Base-by-base conservation (phyloP, 768 basidiomycete genomes). In the Scleroderma citrinum region DNA sequence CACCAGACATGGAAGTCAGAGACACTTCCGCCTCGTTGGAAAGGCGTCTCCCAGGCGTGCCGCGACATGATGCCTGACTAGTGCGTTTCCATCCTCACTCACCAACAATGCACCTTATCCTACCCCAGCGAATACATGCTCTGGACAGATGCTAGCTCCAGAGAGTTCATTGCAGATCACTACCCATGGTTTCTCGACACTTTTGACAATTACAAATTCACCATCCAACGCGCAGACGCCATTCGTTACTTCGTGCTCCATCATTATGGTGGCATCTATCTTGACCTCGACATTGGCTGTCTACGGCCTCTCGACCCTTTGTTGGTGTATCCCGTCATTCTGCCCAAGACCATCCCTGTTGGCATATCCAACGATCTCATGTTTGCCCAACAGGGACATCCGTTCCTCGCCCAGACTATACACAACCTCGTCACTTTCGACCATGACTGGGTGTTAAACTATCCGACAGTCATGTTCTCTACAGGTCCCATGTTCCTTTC, bases 381-480 rank as follows among this genome's bases (percentile, higher is more conserved):
- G 74, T 89, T 97, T 54, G 75, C 92, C 17, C 83, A 87, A 66
- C 85, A 85, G 60, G 73, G 73, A 1, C 91, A 93, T 55, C 87
- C 92, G 1, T 90, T 99, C 73, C 76, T 98, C 71, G 84, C 85
- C 34, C 89, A 94, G 68, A 89, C 91, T 44, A 94, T 97, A 55
- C 87, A 94, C 71, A 91, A 87, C 64, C 80, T 97, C 51, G 76
- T 82, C 59, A 83, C 84, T 19, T 99, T 95, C 64, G 91, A 98
- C 70, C 91, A 95, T 65, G 80, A 82, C 46, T 99, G 91, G 84
- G 67, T 96, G 47, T 81, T 94, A 63, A 96, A 98, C 69, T 99
- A 99, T 59, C 96, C 96, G 29, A 99, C 96, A 23, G 96, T 99
- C 73, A 99, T 99, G 96, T 99, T 99, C 71, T 92, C 92, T 46